Conservation (phyloP, 768 basidiomycete species). For the Phylloporus sp. region DNA sequence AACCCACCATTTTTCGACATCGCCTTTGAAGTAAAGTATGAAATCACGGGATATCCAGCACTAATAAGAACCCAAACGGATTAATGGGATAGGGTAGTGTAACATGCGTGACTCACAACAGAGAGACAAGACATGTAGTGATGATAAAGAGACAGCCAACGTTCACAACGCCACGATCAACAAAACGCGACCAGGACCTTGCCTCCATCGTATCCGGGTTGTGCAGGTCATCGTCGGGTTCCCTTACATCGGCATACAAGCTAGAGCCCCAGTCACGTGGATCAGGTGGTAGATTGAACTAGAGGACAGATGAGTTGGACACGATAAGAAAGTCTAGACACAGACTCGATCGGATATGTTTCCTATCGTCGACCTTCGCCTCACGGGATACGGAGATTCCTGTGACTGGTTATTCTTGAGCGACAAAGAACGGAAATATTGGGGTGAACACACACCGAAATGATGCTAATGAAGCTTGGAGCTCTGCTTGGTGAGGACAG, state of each 20-base stretch:
- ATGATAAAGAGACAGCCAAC: slow-evolving; percentile 65
- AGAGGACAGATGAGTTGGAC: not conserved
- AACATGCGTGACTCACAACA: slow-evolving; percentile 50
- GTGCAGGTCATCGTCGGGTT: slow-evolving; percentile 72
- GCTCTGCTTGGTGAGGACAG: slow-evolving; percentile 21
- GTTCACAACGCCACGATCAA: slow-evolving; percentile 64
- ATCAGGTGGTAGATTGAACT: slow-evolving; percentile 67
- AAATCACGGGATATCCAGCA: slow-evolving; percentile 43
- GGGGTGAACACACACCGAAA: slow-evolving; percentile 15
- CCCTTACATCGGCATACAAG: slow-evolving; percentile 49
- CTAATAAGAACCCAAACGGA: slow-evolving; percentile 16
- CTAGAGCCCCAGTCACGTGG: slow-evolving; percentile 64
- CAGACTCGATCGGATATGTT: slow-evolving; percentile 45
- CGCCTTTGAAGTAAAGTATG: slow-evolving; percentile 31
- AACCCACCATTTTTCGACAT: slow-evolving; percentile 39
- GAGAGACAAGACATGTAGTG: slow-evolving; percentile 41
- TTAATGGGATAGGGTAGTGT: not conserved
- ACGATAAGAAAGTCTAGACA: not conserved
- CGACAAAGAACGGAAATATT: not conserved
- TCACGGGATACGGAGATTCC: slow-evolving; percentile 40
- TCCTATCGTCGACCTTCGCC: slow-evolving; percentile 32
- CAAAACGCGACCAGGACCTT: slow-evolving; percentile 41
- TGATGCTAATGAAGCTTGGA: slow-evolving; percentile 23
- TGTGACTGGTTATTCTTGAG: slow-evolving; percentile 15
- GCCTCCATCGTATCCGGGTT: slow-evolving; percentile 47